phyloP scores from a whole-genome alignment of 1,284 basidiomycete genomes.

The Laetiporus sulphureus region DNA sequence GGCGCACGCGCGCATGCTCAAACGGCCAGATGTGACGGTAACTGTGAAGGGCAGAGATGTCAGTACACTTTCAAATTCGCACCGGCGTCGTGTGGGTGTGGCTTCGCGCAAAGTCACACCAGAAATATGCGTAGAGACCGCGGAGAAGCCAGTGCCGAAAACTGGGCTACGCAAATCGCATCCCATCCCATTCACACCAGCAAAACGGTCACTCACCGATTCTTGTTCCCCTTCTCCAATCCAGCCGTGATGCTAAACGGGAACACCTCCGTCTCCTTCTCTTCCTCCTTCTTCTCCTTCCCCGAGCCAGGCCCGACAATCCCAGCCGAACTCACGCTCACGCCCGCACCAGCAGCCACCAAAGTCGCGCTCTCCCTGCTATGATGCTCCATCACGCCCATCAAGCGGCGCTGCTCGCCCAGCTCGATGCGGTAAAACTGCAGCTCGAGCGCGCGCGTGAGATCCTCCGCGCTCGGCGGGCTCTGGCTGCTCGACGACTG shows the following conservation, averaged over 20 bases:
- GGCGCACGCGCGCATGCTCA: constrained; percentile 82
- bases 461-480: constrained; percentile 26
- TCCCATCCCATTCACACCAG: not conserved
- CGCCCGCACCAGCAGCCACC: constrained; percentile 10
- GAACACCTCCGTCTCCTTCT: constrained; percentile 35
- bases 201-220: constrained; percentile 51
- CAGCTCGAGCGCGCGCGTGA: constrained; percentile 75
- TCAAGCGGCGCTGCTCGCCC: constrained; percentile 84
- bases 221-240: constrained; percentile 92
- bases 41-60: no score
- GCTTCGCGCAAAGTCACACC: no score
- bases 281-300: constrained; percentile 9
- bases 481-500: constrained; percentile 19
- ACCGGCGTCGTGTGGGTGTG: no score
- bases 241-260: constrained; percentile 95
- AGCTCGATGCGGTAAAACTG: constrained; percentile 90
- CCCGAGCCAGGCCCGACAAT: constrained; percentile 9
- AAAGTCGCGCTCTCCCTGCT: constrained; percentile 42
- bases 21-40: constrained; percentile 96
- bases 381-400: constrained; percentile 91
- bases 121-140: no score
- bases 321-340: constrained; percentile 6
- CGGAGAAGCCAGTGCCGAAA: no score
- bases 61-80: no score
- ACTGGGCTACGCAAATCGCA: no score